Evolutionary conservation across 164 flowering plant species (phyloP), one percentile per base, ranked within the genome.

Genomic region (Warburgia ugandensis): DNA sequence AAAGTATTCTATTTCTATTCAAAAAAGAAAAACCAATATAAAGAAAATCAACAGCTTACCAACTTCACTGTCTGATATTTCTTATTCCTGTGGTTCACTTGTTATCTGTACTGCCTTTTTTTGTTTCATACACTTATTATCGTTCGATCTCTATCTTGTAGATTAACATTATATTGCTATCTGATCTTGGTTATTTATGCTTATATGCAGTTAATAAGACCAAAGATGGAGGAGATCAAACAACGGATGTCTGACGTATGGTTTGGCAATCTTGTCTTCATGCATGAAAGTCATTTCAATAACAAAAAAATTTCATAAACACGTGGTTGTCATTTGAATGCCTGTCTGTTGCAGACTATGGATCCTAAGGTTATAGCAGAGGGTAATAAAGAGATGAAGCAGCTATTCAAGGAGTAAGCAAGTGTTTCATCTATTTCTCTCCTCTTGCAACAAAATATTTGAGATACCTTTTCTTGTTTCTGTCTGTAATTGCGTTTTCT

Each of bases 341-440:
- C 23, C 33, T n/a, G 23, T 59, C 23, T 40, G 50, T 57, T 44
- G 32, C 72, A 86, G 97, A 76, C 65, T 45, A 62, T 70, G 80
- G 86, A 76, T 44, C 84, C 82, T 10, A 30, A 32, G 5, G 79
- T 78, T 54, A 51, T 71, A 25, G 68, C 68, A 20, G 87, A 83
- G 54, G 81, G 82, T 52, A 77, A 81, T 55, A 50, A 52, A 52
- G 35, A 48, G 41, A 77, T 79, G 85, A 48, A 67, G 38, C 61
- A 39, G 19, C 52, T 86, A 59, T 81, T 81, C 57, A 78, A 70
- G 40, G 85, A 88, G 98, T 92, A 85, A 78, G 90, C 57, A 56
- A 12, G 31, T 55, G 26, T 8, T 53, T 14, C 46, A 3, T 23
- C 28, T 20, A 7, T 27, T 14, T 45, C 30, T 47, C 5, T 9